These are phyloP conservation scores for Massarina eburnea DNA, from an alignment of 2,329 filamentous ascomycete genomes.

Conservation along the genomic window DNA sequence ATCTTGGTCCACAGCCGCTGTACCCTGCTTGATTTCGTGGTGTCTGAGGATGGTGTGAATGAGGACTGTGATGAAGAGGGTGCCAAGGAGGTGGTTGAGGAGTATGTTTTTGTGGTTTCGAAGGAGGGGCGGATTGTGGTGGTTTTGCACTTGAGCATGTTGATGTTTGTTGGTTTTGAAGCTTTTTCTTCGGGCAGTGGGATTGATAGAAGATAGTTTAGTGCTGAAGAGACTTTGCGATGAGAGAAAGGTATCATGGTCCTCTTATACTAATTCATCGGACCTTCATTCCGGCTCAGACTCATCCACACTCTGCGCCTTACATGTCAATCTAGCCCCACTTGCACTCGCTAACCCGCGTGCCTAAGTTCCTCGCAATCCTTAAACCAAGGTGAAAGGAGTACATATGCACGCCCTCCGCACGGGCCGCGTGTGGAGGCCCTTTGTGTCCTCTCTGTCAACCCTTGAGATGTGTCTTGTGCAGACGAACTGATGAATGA, in stretches of 20 bases:
- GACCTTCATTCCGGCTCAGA: no score
- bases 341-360: not conserved
- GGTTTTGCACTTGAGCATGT: slow-evolving; percentile 7
- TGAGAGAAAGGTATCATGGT: not conserved
- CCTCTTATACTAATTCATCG: slow-evolving; percentile 4
- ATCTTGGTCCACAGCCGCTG: slow-evolving; percentile 29
- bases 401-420: slow-evolving; percentile 10
- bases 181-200: no score
- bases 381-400: no score
- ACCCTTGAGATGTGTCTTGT: slow-evolving; percentile 1
- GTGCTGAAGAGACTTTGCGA: no score
- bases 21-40: slow-evolving; percentile 5
- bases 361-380: not conserved
- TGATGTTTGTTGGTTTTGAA: not conserved
- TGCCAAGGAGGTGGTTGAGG: slow-evolving; percentile 11
- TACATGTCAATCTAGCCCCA: slow-evolving; percentile 9
- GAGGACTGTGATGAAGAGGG: not conserved
- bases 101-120: slow-evolving; percentile 14
- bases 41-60: slow-evolving; percentile 2
- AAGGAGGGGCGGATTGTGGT: slow-evolving; percentile 16
- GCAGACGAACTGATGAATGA: slow-evolving; percentile 5
- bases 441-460: slow-evolving; percentile 3
- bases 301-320: slow-evolving; percentile 4
- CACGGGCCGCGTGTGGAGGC: slow-evolving; percentile 4
- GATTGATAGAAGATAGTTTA: no score